Base-by-base conservation (phyloP, 441 rosid genomes). In the Gossypium gossypioides region DNA sequence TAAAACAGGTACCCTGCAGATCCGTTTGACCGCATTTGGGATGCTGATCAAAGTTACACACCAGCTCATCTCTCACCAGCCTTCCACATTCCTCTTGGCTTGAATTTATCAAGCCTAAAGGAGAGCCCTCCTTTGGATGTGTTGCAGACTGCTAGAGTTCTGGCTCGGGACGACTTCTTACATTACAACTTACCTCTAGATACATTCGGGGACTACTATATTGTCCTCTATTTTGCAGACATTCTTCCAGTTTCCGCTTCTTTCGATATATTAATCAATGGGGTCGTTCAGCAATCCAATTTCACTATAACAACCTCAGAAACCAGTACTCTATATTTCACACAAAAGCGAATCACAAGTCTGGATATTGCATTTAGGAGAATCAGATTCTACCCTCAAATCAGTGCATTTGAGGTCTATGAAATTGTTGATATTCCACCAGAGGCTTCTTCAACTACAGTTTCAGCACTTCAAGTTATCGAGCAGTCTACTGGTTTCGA, bases 11-110 rank as follows among this genome's bases (percentile, higher is more conserved):
- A 89, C 60, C 97, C 97, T 57, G 44, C 27, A 71, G 96, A 93
- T 82, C 91, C 86, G n/a, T 91, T 74, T 81, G 98, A 93, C 82
- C 86, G 97, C 16, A 81, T 90, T 51, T 93, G 97, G 98, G 95
- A 93, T 76, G 84, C 87, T 6, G 97, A 91, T 78, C 79, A 79
- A 64, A 80, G 82, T 76, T 91, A 83, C 71, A 77, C 79, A 12
- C 93, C 97, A 6, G 81, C 77, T 77, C 96, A 80, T 56, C 77
- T 82, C 52, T 89, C 97, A 13, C 60, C 73, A 0, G 82, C 79
- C 32, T 83, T 91, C 74, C 77, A 74, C 19, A 68, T 32, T 61
- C 74, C 78, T 54, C 80, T 74, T 18, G 48, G 75, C 74, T 69
- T 81, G 69, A 75, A 76, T 71, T 63, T 80, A 55, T 83, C 83